Base-by-base conservation (phyloP, 1,284 basidiomycete species). In the Moesziomyces sp. region DNA sequence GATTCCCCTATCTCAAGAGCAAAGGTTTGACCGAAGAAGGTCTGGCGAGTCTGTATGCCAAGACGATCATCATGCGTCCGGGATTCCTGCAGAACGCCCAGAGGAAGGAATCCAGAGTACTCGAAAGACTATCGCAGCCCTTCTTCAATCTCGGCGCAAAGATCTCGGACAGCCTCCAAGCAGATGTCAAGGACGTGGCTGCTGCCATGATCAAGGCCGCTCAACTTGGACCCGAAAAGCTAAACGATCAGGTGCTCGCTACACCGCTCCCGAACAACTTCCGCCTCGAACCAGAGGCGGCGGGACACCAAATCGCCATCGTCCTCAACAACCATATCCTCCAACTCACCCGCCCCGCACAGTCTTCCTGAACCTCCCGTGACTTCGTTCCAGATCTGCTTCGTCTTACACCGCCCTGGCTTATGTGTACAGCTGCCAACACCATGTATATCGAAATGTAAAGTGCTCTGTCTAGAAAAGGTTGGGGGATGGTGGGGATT, bases 21-120 rank as follows among this genome's bases (percentile, higher is more conserved):
- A 92, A 93, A 83, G 92, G 91, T 13, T 83, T 90, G 42, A 93
- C 92, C 0, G 92, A 93, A 81, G 85, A 88, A 52, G 90, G 85
- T 0, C 85, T 93, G 11, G 89, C 91, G 0, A 83, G 81, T 3
- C 82, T 92, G 10, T 93, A 91, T 81, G 78, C 84, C 11, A 90
- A 92, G 48, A 89, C 89, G 0, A 88, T 92, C 68, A 82, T 92
- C 49, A 89, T 92, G 83, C 87, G 89, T 18, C 91, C 92, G 0
- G 89, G 83, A 0, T 71, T 87, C 24, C 84, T 93, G 5, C 84
- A 83, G 9, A 77, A 81, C 14, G 77, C 82, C 3, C 67, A 83
- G 18, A 56, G 84, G 8, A 50, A 50, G 11, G 50, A 64, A 9
- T 56, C 52, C 18, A 70, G 83, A 0, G 86, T 87, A 0, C 84